These are phyloP conservation scores for Talaromyces sp. DNA, from an alignment of 2,329 filamentous ascomycete genomes.

Conservation along the genomic window DNA sequence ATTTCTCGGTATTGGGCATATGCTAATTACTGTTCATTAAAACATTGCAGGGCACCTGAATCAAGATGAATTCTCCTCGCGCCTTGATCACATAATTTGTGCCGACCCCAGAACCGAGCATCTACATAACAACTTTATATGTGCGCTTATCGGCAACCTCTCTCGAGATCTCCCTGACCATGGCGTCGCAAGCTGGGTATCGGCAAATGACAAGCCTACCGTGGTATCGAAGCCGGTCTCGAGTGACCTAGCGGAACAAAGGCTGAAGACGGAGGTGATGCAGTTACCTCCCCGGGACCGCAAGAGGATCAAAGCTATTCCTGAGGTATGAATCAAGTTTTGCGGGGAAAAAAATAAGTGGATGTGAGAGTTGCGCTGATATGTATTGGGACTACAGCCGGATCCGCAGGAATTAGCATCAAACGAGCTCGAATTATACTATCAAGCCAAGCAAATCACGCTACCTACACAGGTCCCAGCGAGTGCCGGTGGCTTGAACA, in stretches of 20 bases:
- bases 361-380: not conserved
- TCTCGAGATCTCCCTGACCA: conserved; percentile 59
- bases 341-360: not conserved
- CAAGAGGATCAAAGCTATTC: conserved; percentile 55
- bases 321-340: conserved; percentile 39
- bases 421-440: conserved; percentile 43
- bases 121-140: conserved; percentile 61
- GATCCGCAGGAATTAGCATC: conserved; percentile 32
- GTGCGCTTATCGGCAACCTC: conserved; percentile 58
- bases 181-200: conserved; percentile 63
- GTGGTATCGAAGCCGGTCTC: conserved; percentile 50
- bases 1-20: not conserved
- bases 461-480: conserved; percentile 62
- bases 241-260: conserved; percentile 60
- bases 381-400: conserved; percentile 26
- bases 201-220: conserved; percentile 55
- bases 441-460: conserved; percentile 48
- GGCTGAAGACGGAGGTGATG: conserved; percentile 64
- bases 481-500: conserved; percentile 70
- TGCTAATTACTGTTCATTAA: not conserved
- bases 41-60: conserved; percentile 52
- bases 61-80: conserved; percentile 58
- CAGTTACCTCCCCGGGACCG: conserved; percentile 58
- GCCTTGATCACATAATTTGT: conserved; percentile 55
- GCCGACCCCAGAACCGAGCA: conserved; percentile 53